Evolutionary conservation across 805 yeast genomes (phyloP).

Genomic region (Komagataella pastoris): DNA sequence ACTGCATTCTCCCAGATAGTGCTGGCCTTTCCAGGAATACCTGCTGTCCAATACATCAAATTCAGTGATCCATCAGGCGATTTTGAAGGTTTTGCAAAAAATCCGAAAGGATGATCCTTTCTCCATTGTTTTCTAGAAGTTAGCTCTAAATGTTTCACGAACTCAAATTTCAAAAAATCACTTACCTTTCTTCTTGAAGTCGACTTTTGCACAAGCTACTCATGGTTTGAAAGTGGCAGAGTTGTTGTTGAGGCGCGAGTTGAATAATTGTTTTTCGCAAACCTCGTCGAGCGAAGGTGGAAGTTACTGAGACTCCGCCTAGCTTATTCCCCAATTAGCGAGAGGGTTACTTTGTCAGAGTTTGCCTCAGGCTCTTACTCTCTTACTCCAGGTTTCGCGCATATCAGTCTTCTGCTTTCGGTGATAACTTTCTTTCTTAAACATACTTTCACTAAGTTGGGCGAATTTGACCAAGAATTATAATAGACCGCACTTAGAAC

Average conservation of each 20-base stretch:
- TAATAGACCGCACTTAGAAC: background rate
- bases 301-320: background rate
- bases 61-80: constrained; percentile 74
- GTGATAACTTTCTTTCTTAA: background rate
- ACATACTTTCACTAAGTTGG: background rate
- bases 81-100: constrained; percentile 82
- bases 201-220: constrained; percentile 59
- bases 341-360: background rate
- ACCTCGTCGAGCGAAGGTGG: background rate
- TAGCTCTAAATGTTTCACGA: background rate
- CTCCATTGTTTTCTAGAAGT: constrained; percentile 81
- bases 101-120: constrained; percentile 96
- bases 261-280: background rate
- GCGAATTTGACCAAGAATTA: background rate
- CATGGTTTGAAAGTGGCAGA: background rate
- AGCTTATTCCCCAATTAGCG: background rate
- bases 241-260: background rate
- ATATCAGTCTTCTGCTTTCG: background rate
- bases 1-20: constrained; percentile 89
- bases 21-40: constrained; percentile 84
- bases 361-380: background rate
- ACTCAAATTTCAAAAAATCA: constrained; percentile 1
- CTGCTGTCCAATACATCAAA: constrained; percentile 83
- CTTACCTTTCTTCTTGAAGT: constrained; percentile 74
- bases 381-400: background rate